Evolutionary conservation across 2,329 filamentous ascomycete species (phyloP).

Genomic region (Metarhizium humberi): DNA sequence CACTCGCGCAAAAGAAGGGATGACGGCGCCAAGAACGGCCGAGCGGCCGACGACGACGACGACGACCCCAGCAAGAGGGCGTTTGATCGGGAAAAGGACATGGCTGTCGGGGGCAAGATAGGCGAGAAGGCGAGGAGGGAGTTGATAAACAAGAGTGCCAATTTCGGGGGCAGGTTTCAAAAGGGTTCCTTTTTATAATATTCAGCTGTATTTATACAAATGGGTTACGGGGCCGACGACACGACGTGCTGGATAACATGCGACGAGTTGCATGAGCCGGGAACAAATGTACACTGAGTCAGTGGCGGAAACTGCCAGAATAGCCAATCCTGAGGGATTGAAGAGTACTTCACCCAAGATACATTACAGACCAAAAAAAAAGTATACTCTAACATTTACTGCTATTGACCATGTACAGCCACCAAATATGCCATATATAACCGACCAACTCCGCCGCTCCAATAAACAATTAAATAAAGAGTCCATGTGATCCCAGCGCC

Average conservation of each 20-base stretch:
- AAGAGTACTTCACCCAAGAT: background rate
- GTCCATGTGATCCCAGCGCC: slow-evolving; percentile 7
- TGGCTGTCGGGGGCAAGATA: slow-evolving; percentile 66
- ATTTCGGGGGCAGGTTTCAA: slow-evolving; percentile 74
- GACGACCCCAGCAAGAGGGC: slow-evolving; percentile 85
- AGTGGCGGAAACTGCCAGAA: too few species aligned
- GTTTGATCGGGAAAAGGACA: slow-evolving; percentile 92
- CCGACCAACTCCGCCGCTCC: slow-evolving; percentile 26
- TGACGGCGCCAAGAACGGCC: slow-evolving; percentile 30
- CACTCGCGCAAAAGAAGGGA: slow-evolving; percentile 32
- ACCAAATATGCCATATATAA: slow-evolving; percentile 15
- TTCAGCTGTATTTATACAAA: too few species aligned
- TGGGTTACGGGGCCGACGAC: too few species aligned
- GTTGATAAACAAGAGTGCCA: slow-evolving; percentile 66
- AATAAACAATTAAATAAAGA: slow-evolving; percentile 7
- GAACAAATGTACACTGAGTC: too few species aligned
- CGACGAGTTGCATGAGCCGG: too few species aligned
- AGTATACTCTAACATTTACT: background rate
- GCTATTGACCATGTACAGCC: slow-evolving; percentile 7
- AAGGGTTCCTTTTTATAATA: slow-evolving; percentile 56
- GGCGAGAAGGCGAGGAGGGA: slow-evolving; percentile 66
- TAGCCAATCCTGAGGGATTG: too few species aligned
- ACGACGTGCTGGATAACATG: too few species aligned
- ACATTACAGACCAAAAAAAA: background rate
- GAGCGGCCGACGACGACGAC: slow-evolving; percentile 51